Percentiles rank a stretch among this genome's conserved stretches.
These are phyloP conservation scores for Zygosaccharomyces pseudobailii DNA, from an alignment of 1,139 yeast species.

Conservation along the genomic window DNA sequence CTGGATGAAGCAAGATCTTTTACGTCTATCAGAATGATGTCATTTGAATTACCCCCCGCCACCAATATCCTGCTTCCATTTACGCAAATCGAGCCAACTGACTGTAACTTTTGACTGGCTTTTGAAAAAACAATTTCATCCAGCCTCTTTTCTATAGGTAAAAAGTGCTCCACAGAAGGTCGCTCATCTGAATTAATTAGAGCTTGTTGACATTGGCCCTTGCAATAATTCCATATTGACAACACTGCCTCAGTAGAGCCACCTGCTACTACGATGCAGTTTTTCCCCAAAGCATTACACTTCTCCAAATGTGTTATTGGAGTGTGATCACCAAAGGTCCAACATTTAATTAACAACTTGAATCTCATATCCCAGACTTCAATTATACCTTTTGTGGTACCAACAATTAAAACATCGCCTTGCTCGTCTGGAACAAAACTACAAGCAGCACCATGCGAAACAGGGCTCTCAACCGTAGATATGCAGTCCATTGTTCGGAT, in stretches of 20 bases:
- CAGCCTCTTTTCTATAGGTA: constrained; percentile 15
- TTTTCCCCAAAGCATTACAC: constrained; percentile 40
- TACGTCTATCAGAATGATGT: constrained; percentile 18
- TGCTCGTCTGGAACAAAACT: constrained; percentile 54
- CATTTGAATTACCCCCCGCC: constrained; percentile 15
- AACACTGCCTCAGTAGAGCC: constrained; percentile 60
- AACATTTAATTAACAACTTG: constrained; percentile 52
- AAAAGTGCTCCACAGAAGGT: constrained; percentile 19
- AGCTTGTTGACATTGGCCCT: constrained; percentile 57
- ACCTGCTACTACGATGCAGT: constrained; percentile 54
- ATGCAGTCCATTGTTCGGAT: constrained; percentile 51
- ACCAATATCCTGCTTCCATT: constrained; percentile 16
- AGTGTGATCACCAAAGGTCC: constrained; percentile 49
- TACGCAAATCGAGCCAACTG: constrained; percentile 9
- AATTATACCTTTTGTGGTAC: constrained; percentile 69
- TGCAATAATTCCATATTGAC: constrained; percentile 73
- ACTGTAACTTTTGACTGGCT: background rate
- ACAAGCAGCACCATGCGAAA: constrained; percentile 60
- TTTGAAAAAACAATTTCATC: constrained; percentile 8
- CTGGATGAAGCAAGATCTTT: constrained; percentile 12
- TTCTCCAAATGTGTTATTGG: constrained; percentile 46
- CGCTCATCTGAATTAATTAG: constrained; percentile 37
- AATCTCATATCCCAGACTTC: constrained; percentile 82
- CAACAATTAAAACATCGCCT: constrained; percentile 62
- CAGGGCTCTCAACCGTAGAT: constrained; percentile 48